phyloP scores from a whole-genome alignment of 2,329 filamentous ascomycete species.

The Aspergillus sp. region DNA sequence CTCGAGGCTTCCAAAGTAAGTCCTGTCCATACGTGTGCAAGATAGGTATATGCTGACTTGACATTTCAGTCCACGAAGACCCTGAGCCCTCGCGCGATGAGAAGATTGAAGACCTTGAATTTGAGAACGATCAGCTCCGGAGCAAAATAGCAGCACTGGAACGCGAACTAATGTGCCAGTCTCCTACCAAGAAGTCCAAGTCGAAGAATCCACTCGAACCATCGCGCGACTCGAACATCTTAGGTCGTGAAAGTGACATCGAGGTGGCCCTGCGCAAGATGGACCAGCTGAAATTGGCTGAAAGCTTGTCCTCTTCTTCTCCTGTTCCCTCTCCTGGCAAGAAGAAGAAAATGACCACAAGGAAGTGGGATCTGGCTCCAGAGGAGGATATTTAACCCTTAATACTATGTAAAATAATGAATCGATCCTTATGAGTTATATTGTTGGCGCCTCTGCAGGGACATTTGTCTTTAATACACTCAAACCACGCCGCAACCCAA shows the following conservation, averaged over 20 bases:
- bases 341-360: constrained; percentile 45
- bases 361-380: constrained; percentile 47
- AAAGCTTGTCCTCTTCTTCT: constrained; percentile 29
- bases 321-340: constrained; percentile 31
- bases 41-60: constrained; percentile 12
- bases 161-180: constrained; percentile 62
- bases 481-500: too few relatives aligned
- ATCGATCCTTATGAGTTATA: too few relatives aligned
- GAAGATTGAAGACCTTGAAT: constrained; percentile 61
- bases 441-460: too few relatives aligned
- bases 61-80: constrained; percentile 43
- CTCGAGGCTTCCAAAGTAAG: constrained; percentile 52
- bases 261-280: constrained; percentile 39
- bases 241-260: constrained; percentile 38
- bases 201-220: constrained; percentile 28
- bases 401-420: background rate
- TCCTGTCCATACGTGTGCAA: background rate
- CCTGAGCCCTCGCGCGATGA: constrained; percentile 54
- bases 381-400: constrained; percentile 34
- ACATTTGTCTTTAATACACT: too few relatives aligned
- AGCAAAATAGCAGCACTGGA: constrained; percentile 64
- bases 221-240: constrained; percentile 26
- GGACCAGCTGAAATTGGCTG: constrained; percentile 37
- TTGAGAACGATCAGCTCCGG: constrained; percentile 68
- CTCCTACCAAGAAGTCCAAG: constrained; percentile 57